Evolutionary conservation across 257 asterid genomes (phyloP), one percentile per base, ranked within the genome.

Genomic region (Lycium ferocissimum): DNA sequence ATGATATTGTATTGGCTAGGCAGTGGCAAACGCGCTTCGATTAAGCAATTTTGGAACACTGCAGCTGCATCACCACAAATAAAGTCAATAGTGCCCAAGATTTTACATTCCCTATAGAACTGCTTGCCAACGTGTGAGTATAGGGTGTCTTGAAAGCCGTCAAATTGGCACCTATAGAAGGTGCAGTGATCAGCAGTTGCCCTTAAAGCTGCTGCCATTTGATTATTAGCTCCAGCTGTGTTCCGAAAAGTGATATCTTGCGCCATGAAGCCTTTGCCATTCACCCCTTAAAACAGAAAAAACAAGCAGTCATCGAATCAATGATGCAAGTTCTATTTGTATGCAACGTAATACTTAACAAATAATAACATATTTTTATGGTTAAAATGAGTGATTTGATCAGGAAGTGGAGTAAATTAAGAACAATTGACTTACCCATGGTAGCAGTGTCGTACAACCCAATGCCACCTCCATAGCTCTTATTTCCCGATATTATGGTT

Each of bases 31-130:
- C 54, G 38, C 0, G 33, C 63, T 5, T 12, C 2, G 18, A 85
- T 79, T 2, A 12, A 11, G 7, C 84, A 69, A 18, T 26, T 83
- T 18, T 85, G 85, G 17, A 88, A 72, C 3, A 88, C 15, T 7
- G 20, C 85, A 1, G 10, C 8, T 15, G 85, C 71, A 14, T 58
- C 33, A 4, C 84, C 88, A 10, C 66, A 85, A 0, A 85, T 88
- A 13, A 88, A 85, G n/a, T 88, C 87, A 1, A 85, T 8, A 2
- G 88, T 59, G 5, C 87, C 87, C 3, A 22, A 18, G 33, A 87
- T 76, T n/a, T 82, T 58, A 2, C 87, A 87, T 0, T 75, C 82
- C 15, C 84, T 22, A 38, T 73, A 87, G 49, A 87, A 82, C 15
- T 72, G 82, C 12, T 12, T 38, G 1, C 84, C 85, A 5, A 5